These are phyloP conservation scores for Xylaria hypoxylon DNA, from an alignment of 2,329 filamentous ascomycete species.

Conservation along the genomic window DNA sequence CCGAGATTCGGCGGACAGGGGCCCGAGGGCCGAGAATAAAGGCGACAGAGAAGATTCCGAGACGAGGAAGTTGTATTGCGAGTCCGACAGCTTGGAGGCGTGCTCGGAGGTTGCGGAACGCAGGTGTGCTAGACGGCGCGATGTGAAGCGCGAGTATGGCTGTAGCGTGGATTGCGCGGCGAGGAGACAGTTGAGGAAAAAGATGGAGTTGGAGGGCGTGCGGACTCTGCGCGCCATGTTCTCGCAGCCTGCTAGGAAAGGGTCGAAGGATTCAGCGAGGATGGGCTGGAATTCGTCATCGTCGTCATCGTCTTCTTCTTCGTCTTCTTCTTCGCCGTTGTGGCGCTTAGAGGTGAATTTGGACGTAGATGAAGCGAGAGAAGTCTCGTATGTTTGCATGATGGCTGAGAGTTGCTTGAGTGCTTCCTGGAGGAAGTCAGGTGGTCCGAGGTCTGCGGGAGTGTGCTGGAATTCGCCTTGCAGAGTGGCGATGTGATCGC, in stretches of 20 bases:
- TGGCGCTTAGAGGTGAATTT: not conserved
- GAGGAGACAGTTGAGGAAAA: conserved; percentile 77
- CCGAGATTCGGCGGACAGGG: conserved; percentile 50
- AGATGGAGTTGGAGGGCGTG: conserved; percentile 70
- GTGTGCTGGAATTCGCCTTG: conserved; percentile 78
- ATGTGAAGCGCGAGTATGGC: conserved; percentile 71
- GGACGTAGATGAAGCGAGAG: conserved; percentile 64
- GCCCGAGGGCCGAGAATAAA: conserved; percentile 69
- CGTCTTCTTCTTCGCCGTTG: conserved; percentile 5
- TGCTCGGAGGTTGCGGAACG: conserved; percentile 66
- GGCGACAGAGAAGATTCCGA: conserved; percentile 77
- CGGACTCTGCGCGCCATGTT: conserved; percentile 73
- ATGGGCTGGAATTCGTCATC: conserved; percentile 80
- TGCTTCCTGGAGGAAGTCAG: conserved; percentile 83
- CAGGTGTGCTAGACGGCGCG: conserved; percentile 65
- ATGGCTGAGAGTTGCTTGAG: conserved; percentile 81
- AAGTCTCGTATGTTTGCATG: conserved; percentile 88
- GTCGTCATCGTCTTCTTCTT: conserved; percentile 58
- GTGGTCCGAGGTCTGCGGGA: conserved; percentile 79
- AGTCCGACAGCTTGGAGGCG: conserved; percentile 68
- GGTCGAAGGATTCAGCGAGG: conserved; percentile 83
- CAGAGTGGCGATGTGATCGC: conserved; percentile 80
- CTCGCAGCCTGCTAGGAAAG: conserved; percentile 82
- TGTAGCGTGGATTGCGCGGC: conserved; percentile 67
- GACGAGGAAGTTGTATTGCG: conserved; percentile 79